phyloP scores from a whole-genome alignment of 805 yeast genomes.

The Candida suzukii region DNA sequence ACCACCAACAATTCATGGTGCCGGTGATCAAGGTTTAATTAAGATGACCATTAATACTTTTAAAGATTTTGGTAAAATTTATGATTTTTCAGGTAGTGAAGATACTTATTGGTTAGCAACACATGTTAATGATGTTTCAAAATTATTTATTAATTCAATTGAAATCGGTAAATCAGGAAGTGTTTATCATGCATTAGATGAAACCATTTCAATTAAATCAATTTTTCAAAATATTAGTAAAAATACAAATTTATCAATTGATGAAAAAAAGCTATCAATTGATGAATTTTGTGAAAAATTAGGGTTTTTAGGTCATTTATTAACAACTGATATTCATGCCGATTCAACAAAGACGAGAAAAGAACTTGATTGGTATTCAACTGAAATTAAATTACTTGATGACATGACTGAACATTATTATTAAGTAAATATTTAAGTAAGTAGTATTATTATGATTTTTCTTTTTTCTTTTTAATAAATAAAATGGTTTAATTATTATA shows the following conservation, averaged over 20 bases:
- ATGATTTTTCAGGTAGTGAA: constrained; percentile 22
- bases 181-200: constrained; percentile 21
- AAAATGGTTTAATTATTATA: no score
- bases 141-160: constrained; percentile 19
- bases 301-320: constrained; percentile 10
- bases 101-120: constrained; percentile 25
- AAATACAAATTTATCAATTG: constrained; percentile 8
- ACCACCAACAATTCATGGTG: constrained; percentile 29
- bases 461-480: no score
- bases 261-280: constrained; percentile 8
- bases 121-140: constrained; percentile 26
- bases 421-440: no score
- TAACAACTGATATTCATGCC: constrained; percentile 7
- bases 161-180: constrained; percentile 20
- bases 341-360: constrained; percentile 13
- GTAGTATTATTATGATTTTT: no score
- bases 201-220: constrained; percentile 13
- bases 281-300: constrained; percentile 1
- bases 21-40: constrained; percentile 21
- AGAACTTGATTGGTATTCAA: constrained; percentile 22
- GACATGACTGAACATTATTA: constrained; percentile 12
- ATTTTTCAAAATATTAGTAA: constrained; percentile 22
- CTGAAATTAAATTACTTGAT: constrained; percentile 12
- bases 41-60: constrained; percentile 7
- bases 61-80: constrained; percentile 14